Conservation (phyloP, 208 protist species). For the Spongospora subterranea region DNA sequence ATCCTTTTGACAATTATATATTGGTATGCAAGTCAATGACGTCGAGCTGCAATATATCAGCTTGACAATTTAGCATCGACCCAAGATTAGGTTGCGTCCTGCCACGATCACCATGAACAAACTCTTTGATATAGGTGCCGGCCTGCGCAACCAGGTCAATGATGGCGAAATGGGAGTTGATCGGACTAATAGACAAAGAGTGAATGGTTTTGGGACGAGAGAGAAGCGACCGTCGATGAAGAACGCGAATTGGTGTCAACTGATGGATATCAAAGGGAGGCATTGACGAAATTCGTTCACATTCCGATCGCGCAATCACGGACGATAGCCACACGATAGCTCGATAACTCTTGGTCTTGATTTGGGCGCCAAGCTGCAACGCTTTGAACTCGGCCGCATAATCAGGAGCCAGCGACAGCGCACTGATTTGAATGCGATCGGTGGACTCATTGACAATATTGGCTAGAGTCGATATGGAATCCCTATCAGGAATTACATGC, state of each 20-base stretch:
- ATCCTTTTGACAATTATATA: no score
- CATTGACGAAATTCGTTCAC: not conserved
- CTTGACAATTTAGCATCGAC: constrained; percentile 76
- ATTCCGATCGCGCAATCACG: not conserved
- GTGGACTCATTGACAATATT: constrained; percentile 21
- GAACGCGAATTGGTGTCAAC: constrained; percentile 73
- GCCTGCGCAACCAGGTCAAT: constrained; percentile 86
- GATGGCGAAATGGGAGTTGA: constrained; percentile 83
- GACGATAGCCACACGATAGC: constrained; percentile 58
- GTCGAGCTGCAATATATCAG: constrained; percentile 92
- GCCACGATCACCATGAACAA: constrained; percentile 94
- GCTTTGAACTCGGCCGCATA: not conserved
- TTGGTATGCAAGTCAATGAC: constrained; percentile 79
- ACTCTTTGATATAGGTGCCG: constrained; percentile 97
- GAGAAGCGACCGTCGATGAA: constrained; percentile 88
- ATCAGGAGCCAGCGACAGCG: not conserved
- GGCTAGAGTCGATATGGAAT: not conserved
- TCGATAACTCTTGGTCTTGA: constrained; percentile 39
- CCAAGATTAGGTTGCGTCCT: constrained; percentile 86
- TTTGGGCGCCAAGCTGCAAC: not conserved
- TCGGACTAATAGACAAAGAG: constrained; percentile 73
- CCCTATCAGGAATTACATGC: constrained; percentile 1
- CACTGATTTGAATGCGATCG: constrained; percentile 56
- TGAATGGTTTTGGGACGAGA: constrained; percentile 83
- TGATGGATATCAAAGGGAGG: constrained; percentile 45